Evolutionary conservation across 106 monocot genomes (phyloP), one percentile per base, ranked within the genome.

Genomic region (Allium fistulosum): DNA sequence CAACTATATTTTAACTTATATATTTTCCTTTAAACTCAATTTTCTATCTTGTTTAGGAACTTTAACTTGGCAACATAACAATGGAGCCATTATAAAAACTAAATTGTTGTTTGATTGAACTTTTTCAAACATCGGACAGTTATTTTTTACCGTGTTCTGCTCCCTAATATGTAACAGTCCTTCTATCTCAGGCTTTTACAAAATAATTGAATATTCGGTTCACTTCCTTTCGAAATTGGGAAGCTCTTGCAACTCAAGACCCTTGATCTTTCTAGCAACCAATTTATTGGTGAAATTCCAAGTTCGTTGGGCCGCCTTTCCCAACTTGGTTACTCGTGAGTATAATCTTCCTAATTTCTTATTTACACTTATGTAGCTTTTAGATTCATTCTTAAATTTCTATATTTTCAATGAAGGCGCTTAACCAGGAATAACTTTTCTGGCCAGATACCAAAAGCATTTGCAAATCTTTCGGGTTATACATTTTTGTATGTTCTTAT

Each of bases 181-280:
- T 58, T 14, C 49, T 52, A 60, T 48, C 74, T 6, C 80, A 96
- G 91, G 86, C 75, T 92, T 48, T 72, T 97, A 66, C 88, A 92
- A 53, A 89, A 92, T 65, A 97, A 97, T 69, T 71, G 72, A 69
- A 74, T 97, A 82, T 78, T 72, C 26, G 96, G 96, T 48, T 67
- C 76, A 63, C 68, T 97, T 76, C 92, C 96, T 77, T 27, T 70
- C 48, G 86, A 92, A 71, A 79, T 97, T 49, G 96, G 88, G 58
- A 92, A 89, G 69, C 56, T 97, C 26, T 77, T 75, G 8, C 76
- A 82, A 51, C 86, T 92, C 3, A 82, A 80, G 57, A 87, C 89
- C 22, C 88, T 97, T 80, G 92, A 92, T 58, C 74, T 97, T n/a
- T 92, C 96, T 49, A 75, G 80, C 66, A 92, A 97, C 69, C 88